Conservation (phyloP, 148 eudicot species). For the Cornus florida region DNA sequence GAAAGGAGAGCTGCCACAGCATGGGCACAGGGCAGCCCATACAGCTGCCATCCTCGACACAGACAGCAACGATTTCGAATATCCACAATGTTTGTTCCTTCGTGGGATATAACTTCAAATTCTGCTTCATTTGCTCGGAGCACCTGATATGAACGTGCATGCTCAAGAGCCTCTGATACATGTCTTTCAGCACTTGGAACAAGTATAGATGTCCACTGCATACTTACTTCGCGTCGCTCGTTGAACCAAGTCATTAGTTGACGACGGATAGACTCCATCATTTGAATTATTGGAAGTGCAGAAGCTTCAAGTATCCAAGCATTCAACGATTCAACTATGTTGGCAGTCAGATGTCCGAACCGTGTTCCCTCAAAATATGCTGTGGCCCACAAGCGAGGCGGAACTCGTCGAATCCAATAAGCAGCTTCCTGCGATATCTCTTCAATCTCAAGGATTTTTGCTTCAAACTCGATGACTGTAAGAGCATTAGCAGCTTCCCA, state of each 20-base stretch:
- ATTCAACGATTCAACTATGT: slow-evolving; percentile 44
- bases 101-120: slow-evolving; percentile 66
- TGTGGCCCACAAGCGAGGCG: slow-evolving; percentile 67
- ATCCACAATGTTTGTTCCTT: slow-evolving; percentile 57
- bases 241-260: slow-evolving; percentile 77
- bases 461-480: slow-evolving; percentile 48
- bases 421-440: slow-evolving; percentile 64
- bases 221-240: slow-evolving; percentile 62
- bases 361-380: slow-evolving; percentile 63
- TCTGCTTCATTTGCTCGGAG: slow-evolving; percentile 70
- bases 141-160: slow-evolving; percentile 54
- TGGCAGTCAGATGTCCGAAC: slow-evolving; percentile 57
- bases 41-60: slow-evolving; percentile 69
- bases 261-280: slow-evolving; percentile 75
- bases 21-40: slow-evolving; percentile 75
- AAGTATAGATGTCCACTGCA: slow-evolving; percentile 59
- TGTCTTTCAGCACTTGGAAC: slow-evolving; percentile 66
- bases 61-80: slow-evolving; percentile 58
- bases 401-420: slow-evolving; percentile 55
- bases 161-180: slow-evolving; percentile 58
- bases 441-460: slow-evolving; percentile 58
- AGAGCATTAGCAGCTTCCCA: slow-evolving; percentile 67
- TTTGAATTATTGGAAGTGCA: slow-evolving; percentile 59
- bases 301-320: slow-evolving; percentile 60
- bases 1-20: slow-evolving; percentile 74